Conservation (phyloP, 306 rosid species). For the Cyclanthera cordifolia region DNA sequence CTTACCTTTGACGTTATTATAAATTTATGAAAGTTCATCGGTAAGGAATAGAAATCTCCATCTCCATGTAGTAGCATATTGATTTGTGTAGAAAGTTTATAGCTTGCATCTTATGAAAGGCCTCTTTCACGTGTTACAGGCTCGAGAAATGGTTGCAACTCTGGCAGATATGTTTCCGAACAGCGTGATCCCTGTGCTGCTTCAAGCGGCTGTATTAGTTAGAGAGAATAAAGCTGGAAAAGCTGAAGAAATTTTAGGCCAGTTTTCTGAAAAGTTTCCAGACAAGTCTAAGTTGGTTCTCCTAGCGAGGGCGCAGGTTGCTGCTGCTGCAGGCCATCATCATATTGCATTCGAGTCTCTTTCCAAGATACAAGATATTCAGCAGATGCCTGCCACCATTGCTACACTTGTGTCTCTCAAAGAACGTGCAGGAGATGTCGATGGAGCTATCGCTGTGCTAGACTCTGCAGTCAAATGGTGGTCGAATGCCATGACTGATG, state of each 20-base stretch:
- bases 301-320: constrained; percentile 84
- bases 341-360: constrained; percentile 86
- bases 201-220: constrained; percentile 50
- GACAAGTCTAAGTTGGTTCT: constrained; percentile 58
- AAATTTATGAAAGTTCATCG: too few species aligned
- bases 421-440: constrained; percentile 82
- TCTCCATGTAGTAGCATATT: neutral
- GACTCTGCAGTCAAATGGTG: constrained; percentile 89
- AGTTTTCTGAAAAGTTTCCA: constrained; percentile 66
- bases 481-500: constrained; percentile 84
- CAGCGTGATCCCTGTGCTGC: constrained; percentile 52
- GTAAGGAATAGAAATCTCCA: neutral
- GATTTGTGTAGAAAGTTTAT: constrained; percentile 18
- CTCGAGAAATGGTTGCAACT: constrained; percentile 65
- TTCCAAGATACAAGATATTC: constrained; percentile 64
- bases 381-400: constrained; percentile 87
- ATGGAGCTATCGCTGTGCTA: constrained; percentile 77
- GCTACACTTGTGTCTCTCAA: constrained; percentile 85
- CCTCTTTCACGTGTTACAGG: constrained; percentile 32
- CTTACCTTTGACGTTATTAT: neutral
- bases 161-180: constrained; percentile 69
- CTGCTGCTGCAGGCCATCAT: constrained; percentile 83
- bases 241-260: constrained; percentile 78
- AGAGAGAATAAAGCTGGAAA: constrained; percentile 89
- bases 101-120: neutral